Conservation (phyloP, 2,329 filamentous ascomycete species). For the Colletotrichum gloeosporioides region DNA sequence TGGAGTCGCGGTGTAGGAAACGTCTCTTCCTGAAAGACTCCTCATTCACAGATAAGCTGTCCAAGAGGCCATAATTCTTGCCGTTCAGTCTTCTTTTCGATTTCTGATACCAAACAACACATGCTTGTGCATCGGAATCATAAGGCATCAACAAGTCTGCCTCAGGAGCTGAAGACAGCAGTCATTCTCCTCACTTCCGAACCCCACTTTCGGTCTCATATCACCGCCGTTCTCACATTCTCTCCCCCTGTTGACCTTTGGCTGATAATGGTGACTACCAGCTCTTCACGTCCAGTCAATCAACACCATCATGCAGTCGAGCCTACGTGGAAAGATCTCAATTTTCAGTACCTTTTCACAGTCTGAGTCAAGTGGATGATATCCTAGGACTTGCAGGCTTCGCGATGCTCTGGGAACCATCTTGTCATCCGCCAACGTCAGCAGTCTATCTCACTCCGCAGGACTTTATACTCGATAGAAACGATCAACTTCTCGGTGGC, state of each 20-base stretch:
- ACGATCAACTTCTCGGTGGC: neutral
- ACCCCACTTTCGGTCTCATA: neutral
- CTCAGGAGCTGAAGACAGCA: neutral
- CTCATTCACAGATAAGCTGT: neutral
- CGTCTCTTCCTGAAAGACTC: neutral
- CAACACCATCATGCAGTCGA: neutral
- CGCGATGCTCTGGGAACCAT: neutral
- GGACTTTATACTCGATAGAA: neutral
- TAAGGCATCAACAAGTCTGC: conserved; percentile 2
- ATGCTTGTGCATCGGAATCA: neutral
- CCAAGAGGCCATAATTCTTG: neutral
- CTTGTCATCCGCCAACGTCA: neutral
- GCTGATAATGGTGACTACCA: neutral
- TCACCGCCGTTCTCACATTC: neutral
- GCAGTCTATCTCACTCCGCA: neutral
- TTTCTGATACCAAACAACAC: neutral
- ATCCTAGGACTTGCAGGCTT: neutral
- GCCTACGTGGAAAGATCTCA: neutral
- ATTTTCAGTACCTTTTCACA: neutral
- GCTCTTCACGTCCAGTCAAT: neutral
- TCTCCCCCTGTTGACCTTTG: neutral
- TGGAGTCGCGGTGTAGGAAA: neutral
- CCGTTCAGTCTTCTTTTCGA: neutral
- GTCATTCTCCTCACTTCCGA: neutral
- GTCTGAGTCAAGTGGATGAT: neutral